phyloP scores from a whole-genome alignment of 768 basidiomycete species.

The Podaxis pistillaris region DNA sequence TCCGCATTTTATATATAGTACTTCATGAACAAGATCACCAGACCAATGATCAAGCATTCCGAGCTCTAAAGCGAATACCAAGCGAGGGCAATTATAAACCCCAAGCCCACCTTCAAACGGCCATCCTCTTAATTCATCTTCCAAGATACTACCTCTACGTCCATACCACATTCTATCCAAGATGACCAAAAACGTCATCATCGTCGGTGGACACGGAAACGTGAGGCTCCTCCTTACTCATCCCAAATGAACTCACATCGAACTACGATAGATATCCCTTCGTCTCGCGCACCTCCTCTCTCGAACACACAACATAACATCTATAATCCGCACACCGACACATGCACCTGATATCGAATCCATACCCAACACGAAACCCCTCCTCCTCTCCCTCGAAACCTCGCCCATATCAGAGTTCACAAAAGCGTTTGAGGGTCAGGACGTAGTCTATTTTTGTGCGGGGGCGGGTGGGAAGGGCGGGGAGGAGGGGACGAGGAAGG shows the following conservation, averaged over 20 bases:
- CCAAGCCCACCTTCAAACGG: background rate
- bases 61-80: background rate
- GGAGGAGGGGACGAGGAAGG: conserved; percentile 47
- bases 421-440: conserved; percentile 37
- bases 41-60: background rate
- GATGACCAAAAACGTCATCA: conserved; percentile 37
- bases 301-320: conserved; percentile 42
- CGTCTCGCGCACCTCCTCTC: conserved; percentile 48
- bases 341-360: conserved; percentile 44
- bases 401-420: conserved; percentile 42
- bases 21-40: no score
- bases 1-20: no score
- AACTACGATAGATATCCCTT: conserved; percentile 35
- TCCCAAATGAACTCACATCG: conserved; percentile 20
- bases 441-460: conserved; percentile 44
- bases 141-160: background rate
- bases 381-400: conserved; percentile 56
- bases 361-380: conserved; percentile 34
- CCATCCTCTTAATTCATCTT: background rate
- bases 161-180: background rate
- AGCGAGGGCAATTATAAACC: background rate
- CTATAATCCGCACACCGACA: conserved; percentile 47
- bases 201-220: conserved; percentile 49
- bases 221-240: background rate
- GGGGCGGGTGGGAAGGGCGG: conserved; percentile 59